phyloP scores from a whole-genome alignment of 139 green algal genomes.

The Micromonas commoda region DNA sequence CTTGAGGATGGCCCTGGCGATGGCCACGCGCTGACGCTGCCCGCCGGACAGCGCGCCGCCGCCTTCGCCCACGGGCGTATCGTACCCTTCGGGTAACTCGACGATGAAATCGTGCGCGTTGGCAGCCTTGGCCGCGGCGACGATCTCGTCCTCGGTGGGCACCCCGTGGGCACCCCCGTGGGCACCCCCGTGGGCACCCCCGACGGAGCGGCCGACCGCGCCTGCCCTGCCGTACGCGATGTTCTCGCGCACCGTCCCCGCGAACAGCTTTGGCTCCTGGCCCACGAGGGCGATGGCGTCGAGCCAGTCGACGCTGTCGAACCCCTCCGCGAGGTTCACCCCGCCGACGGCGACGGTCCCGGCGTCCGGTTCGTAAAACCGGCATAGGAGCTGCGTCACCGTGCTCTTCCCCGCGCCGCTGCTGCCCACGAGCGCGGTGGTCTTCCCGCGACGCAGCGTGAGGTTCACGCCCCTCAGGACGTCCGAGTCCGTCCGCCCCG shows the following conservation, averaged over 20 bases:
- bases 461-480: slow-evolving; percentile 52
- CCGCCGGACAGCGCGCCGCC: slow-evolving; percentile 36
- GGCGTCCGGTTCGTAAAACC: slow-evolving; percentile 80
- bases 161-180: too few species aligned
- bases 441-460: slow-evolving; percentile 54
- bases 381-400: slow-evolving; percentile 74
- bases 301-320: neutral
- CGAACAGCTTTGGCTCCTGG: slow-evolving; percentile 42
- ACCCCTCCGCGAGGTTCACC: neutral
- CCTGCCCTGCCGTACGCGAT: slow-evolving; percentile 61
- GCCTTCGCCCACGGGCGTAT: slow-evolving; percentile 33
- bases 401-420: slow-evolving; percentile 83
- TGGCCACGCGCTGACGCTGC: slow-evolving; percentile 40
- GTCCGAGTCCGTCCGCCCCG: slow-evolving; percentile 10
- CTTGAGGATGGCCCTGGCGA: slow-evolving; percentile 21
- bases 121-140: slow-evolving; percentile 36
- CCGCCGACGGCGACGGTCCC: slow-evolving; percentile 2
- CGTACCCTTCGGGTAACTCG: slow-evolving; percentile 38
- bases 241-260: slow-evolving; percentile 63
- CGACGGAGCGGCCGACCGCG: slow-evolving; percentile 30
- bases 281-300: slow-evolving; percentile 37
- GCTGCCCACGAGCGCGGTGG: slow-evolving; percentile 78
- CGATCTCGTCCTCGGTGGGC: slow-evolving; percentile 27
- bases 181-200: slow-evolving; percentile 57
- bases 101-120: slow-evolving; percentile 51